phyloP scores from a whole-genome alignment of 495 filamentous ascomycete species.

The Xylaria bambusicola region DNA sequence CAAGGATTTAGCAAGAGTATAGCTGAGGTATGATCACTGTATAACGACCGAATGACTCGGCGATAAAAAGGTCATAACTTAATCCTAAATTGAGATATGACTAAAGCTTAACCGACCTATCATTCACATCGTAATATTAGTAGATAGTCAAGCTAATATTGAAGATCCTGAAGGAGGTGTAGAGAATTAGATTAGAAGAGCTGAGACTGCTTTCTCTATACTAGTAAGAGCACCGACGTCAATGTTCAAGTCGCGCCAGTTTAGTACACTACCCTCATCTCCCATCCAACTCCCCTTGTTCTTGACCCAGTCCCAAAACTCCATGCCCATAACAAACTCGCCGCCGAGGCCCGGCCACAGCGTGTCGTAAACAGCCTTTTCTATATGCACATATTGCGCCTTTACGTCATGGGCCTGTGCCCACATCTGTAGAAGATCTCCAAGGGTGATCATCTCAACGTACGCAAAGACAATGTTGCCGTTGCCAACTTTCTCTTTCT shows the following conservation, averaged over 20 bases:
- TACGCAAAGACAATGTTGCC: not conserved
- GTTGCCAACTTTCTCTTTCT: not conserved
- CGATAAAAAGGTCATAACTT: too few relatives aligned
- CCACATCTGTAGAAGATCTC: not conserved
- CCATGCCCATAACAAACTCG: constrained; percentile 45
- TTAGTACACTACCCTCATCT: constrained; percentile 3
- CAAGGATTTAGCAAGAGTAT: too few relatives aligned
- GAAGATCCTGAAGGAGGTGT: too few relatives aligned
- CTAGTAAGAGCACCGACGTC: not conserved
- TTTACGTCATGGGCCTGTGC: not conserved
- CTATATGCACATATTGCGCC: constrained; percentile 28
- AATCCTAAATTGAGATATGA: too few relatives aligned
- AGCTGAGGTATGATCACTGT: too few relatives aligned
- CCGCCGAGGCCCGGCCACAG: constrained; percentile 40
- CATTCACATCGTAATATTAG: too few relatives aligned
- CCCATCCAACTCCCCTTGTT: constrained; percentile 35
- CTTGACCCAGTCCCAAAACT: constrained; percentile 37
- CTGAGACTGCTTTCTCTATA: not conserved
- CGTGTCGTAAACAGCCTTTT: constrained; percentile 27
- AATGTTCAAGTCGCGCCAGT: not conserved
- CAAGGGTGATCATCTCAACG: not conserved
- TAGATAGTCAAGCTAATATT: too few relatives aligned
- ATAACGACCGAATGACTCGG: too few relatives aligned
- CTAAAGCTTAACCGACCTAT: too few relatives aligned
- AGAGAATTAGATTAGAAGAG: not conserved